Percentiles rank a stretch among this genome's conserved stretches.
phyloP scores from a whole-genome alignment of 2,329 filamentous ascomycete species.

The Diaporthe caulivora region DNA sequence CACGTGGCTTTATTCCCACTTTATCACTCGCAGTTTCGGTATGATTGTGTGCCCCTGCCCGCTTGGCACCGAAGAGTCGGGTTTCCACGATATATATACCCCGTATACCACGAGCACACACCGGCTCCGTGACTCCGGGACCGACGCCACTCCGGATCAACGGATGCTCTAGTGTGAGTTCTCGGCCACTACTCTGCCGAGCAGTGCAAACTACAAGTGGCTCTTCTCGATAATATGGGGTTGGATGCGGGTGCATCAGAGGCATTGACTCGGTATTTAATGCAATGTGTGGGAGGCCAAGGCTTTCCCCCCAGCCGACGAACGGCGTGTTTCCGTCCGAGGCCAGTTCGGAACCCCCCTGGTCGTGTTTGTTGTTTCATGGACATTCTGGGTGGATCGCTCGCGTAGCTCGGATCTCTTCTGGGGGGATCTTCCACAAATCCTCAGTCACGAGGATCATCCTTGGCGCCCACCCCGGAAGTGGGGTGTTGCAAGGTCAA shows the following conservation, averaged over 20 bases:
- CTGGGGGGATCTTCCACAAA: constrained; percentile 28
- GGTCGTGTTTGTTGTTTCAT: constrained; percentile 20
- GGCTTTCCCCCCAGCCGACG: neutral
- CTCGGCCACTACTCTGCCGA: constrained; percentile 1
- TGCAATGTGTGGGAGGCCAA: constrained; percentile 8
- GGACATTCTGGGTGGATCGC: constrained; percentile 15
- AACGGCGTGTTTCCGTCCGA: constrained; percentile 22
- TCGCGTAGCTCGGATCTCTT: constrained; percentile 1
- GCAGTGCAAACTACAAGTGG: neutral
- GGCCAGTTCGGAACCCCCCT: constrained; percentile 12
- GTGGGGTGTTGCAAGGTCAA: constrained; percentile 13
- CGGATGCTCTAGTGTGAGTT: neutral
- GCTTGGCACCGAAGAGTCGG: neutral
- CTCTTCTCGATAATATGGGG: neutral
- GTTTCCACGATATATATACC: neutral
- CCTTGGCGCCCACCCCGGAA: constrained; percentile 9
- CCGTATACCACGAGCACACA: neutral
- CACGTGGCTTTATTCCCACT: neutral
- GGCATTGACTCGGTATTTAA: constrained; percentile 27
- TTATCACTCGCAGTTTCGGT: neutral
- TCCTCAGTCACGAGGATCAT: constrained; percentile 18
- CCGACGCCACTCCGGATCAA: neutral
- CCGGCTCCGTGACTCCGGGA: constrained; percentile 6
- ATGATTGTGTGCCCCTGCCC: neutral
- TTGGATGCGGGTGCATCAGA: neutral